phyloP scores from a whole-genome alignment of 2,329 filamentous ascomycete genomes.

The Boeremia exigua region DNA sequence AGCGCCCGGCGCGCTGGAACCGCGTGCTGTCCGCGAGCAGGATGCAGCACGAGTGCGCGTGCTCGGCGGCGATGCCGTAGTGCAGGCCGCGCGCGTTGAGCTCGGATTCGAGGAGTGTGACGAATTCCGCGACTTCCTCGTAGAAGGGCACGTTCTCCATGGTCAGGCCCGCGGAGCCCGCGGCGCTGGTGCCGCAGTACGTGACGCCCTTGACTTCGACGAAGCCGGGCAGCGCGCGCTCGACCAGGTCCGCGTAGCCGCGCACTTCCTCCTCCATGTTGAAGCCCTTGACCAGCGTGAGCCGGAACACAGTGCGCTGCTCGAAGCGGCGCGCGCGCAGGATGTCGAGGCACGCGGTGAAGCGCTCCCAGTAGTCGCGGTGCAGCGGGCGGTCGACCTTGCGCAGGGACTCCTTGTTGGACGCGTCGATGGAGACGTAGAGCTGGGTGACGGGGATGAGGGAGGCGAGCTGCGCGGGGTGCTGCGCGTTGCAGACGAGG shows the following conservation, averaged over 20 bases:
- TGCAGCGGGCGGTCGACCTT: slow-evolving; percentile 92
- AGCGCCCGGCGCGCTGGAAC: slow-evolving; percentile 77
- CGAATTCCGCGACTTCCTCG: slow-evolving; percentile 84
- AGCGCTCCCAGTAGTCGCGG: slow-evolving; percentile 96
- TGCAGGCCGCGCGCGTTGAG: slow-evolving; percentile 72
- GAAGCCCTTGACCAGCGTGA: slow-evolving; percentile 97
- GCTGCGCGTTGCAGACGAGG: slow-evolving; percentile 95
- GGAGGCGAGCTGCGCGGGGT: slow-evolving; percentile 85
- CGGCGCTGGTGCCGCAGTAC: slow-evolving; percentile 90
- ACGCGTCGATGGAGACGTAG: slow-evolving; percentile 95
- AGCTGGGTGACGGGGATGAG: slow-evolving; percentile 90
- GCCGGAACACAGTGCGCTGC: slow-evolving; percentile 91
- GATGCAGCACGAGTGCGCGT: slow-evolving; percentile 93
- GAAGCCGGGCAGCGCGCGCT: slow-evolving; percentile 85
- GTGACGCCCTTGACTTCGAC: slow-evolving; percentile 97
- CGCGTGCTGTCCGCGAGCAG: slow-evolving; percentile 77
- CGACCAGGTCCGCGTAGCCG: slow-evolving; percentile 88
- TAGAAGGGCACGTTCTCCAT: slow-evolving; percentile 99
- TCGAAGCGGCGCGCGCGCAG: slow-evolving; percentile 80
- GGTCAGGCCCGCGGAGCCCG: slow-evolving; percentile 82
- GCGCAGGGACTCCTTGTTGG: slow-evolving; percentile 83
- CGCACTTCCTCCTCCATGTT: slow-evolving; percentile 93
- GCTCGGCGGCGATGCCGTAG: slow-evolving; percentile 93
- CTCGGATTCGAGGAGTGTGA: slow-evolving; percentile 73
- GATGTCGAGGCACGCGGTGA: slow-evolving; percentile 89